Base-by-base conservation (phyloP, 306 rosid species). In the Lathyrus tuberosus region DNA sequence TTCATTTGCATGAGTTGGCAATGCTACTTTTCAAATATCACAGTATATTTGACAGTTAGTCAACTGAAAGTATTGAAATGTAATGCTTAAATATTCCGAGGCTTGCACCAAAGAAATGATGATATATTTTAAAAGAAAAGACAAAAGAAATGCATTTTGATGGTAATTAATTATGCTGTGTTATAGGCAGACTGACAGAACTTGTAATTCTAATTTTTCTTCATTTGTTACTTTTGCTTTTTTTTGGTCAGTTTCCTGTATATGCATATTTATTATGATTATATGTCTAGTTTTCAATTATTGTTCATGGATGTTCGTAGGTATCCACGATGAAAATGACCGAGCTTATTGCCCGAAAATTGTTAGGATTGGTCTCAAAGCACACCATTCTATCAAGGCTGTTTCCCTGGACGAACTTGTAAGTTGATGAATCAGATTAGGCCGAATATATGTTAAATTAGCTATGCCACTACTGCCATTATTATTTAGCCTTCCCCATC, bases 261-360 rank as follows among this genome's bases (percentile, higher is more conserved):
- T 44, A 41, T 41, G 10, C 35, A 18, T 20, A 57, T 20, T 57
- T 65, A 43, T 52, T 38, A n/a, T 52, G 38, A 22, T 65, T 70
- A 51, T 20, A 62, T 44, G 24, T 38, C 65, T 40, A 31, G 17
- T 42, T 74, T 76, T 66, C 38, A 62, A 51, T 43, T 70, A 33
- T 64, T 72, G 42, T 47, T 53, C 69, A 51, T 8, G 65, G 66
- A 83, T 75, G 37, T 78, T 61, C 46, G 64, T 82, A 93, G 98
- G 98, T 48, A 79, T 90, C 33, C 98, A 83, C n/a, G 97, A 93
- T 85, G 98, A 93, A 86, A 84, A 73, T 86, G 82, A 84, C 73
- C 90, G 72, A 69, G 5, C 83, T 15, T 93, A 93, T 78, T 82
- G 78, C 72, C 98, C 98, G 37, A 93, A 93, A 72, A 75, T 88